A percentile compares a stretch with the other conserved stretches of the same genome.
Evolutionary conservation across 805 yeast species (phyloP).

Genomic region (Candida schatavii): DNA sequence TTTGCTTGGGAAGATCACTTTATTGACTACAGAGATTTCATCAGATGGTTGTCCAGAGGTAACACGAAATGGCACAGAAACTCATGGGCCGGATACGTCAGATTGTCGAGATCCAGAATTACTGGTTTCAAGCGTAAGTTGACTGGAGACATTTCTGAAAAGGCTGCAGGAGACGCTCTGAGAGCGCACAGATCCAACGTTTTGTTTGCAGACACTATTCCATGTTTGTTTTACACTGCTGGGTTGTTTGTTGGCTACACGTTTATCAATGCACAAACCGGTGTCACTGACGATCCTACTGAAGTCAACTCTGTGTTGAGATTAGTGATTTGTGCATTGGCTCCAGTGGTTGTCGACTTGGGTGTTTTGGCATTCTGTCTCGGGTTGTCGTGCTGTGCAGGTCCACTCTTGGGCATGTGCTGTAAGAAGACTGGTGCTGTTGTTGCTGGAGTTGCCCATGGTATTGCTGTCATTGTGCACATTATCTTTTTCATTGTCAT

Average conservation of each 20-base stretch:
- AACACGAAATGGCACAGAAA: slow-evolving; percentile 85
- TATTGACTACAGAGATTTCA: slow-evolving; percentile 91
- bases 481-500: slow-evolving; percentile 85
- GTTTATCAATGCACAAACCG: slow-evolving; percentile 81
- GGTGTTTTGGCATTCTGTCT: slow-evolving; percentile 79
- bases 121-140: slow-evolving; percentile 86
- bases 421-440: slow-evolving; percentile 97
- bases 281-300: slow-evolving; percentile 52
- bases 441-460: slow-evolving; percentile 94
- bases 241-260: slow-evolving; percentile 76
- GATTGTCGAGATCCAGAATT: slow-evolving; percentile 78
- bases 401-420: slow-evolving; percentile 91
- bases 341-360: slow-evolving; percentile 86
- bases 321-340: slow-evolving; percentile 77
- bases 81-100: slow-evolving; percentile 83
- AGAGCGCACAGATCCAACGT: slow-evolving; percentile 79
- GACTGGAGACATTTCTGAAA: slow-evolving; percentile 65
- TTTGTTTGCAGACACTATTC: slow-evolving; percentile 73
- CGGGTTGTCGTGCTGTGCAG: slow-evolving; percentile 92
- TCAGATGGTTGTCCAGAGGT: slow-evolving; percentile 90
- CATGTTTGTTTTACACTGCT: slow-evolving; percentile 68
- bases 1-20: slow-evolving; percentile 95
- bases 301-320: slow-evolving; percentile 69
- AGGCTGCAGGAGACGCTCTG: slow-evolving; percentile 63
- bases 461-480: slow-evolving; percentile 86